Evolutionary conservation across 73 alveolate species (phyloP), one percentile per base, ranked within the genome.

Genomic region (Paramecium tetraurelia): DNA sequence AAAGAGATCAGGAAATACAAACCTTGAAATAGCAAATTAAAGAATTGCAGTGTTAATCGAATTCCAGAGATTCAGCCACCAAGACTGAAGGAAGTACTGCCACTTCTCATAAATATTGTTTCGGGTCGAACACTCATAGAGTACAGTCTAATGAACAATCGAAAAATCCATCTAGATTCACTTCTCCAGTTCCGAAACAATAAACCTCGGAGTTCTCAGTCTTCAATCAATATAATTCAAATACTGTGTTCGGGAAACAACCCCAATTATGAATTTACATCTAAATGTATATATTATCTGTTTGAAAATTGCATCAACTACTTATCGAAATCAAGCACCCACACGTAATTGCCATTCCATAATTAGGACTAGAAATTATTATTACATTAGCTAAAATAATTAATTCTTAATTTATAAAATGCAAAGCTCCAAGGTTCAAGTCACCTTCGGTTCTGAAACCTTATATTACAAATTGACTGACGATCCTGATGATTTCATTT

Each of bases 161-260:
- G 1, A 80, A 80, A 80, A 80, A 80, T 24, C 43, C 76, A 8
- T 80, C 90, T 31, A 80, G 90, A 43, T 80, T 80, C 29, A 80
- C 90, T 21, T 80, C 90, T 41, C 90, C 90, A n/a, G 75, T 80
- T 44, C 90, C 90, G 20, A 80, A 40, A 44, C 7, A 80, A 80
- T 80, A 63, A 63, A 63, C 84, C 6, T 63, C 84, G 5, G 84
- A 63, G 31, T 63, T 63, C 84, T 27, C 21, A 63, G 46, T 27
- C 21, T 63, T 27, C 43, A 59, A 59, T 59, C 14, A 59, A 63
- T 63, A 63, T 63, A 40, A 63, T 63, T 63, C 84, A 18, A 63
- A 27, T 31, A 63, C 44, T 31, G 11, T 63, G 29, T 63, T 63
- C 50, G 84, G 84, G 24, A 63, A 63, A 63, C 31, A 63, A 63